Percentiles rank a stretch among this genome's conserved stretches.
phyloP scores from a whole-genome alignment of 2,329 filamentous ascomycete genomes.

The Diaporthe eres region DNA sequence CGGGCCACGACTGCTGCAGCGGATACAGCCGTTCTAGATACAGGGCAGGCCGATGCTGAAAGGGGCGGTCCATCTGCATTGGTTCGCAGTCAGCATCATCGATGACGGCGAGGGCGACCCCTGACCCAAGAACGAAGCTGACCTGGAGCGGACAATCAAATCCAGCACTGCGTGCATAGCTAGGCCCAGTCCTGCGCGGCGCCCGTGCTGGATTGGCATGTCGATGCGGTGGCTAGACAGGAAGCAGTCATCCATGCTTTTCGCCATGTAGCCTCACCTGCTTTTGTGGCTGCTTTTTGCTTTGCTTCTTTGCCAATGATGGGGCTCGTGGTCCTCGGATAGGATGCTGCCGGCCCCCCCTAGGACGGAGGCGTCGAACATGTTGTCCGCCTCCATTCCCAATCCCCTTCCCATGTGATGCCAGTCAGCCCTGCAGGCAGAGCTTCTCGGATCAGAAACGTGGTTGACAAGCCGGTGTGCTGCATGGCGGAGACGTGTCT shows the following conservation, averaged over 20 bases:
- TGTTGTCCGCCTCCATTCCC: constrained; percentile 2
- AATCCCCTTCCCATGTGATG: constrained; percentile 20
- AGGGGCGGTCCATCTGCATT: background rate
- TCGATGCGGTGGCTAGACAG: constrained; percentile 28
- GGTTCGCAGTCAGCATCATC: constrained; percentile 28
- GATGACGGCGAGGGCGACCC: background rate
- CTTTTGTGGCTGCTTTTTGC: constrained; percentile 18
- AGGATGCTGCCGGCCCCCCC: constrained; percentile 10
- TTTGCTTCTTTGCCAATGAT: constrained; percentile 10
- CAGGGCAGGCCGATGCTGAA: constrained; percentile 6
- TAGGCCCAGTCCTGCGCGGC: background rate
- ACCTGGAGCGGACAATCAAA: constrained; percentile 12
- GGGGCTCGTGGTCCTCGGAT: constrained; percentile 12
- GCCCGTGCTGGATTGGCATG: constrained; percentile 26
- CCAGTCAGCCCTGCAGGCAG: constrained; percentile 24
- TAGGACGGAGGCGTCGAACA: background rate
- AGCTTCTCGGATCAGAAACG: constrained; percentile 19
- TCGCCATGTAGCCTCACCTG: constrained; percentile 26
- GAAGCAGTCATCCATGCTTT: constrained; percentile 30
- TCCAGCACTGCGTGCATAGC: constrained; percentile 29
- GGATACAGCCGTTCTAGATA: constrained; percentile 3
- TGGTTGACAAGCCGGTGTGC: constrained; percentile 35
- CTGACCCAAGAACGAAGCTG: constrained; percentile 24
- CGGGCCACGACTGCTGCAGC: constrained; percentile 26
- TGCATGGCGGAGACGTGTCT: constrained; percentile 35